These are phyloP conservation scores for Tulasnella sp. DNA, from an alignment of 768 basidiomycete genomes.

Conservation along the genomic window DNA sequence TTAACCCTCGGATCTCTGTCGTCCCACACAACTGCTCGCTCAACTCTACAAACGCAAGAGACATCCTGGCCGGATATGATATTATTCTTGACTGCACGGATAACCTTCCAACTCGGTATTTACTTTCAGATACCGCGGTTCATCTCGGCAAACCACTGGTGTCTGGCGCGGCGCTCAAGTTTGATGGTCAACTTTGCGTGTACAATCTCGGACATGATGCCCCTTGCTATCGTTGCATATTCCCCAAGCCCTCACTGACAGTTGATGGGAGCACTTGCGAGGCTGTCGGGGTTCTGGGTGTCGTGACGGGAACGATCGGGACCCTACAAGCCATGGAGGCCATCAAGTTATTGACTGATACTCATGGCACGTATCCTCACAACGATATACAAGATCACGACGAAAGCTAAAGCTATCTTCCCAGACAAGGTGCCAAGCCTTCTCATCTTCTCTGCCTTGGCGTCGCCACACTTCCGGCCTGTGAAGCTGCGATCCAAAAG, in stretches of 20 bases:
- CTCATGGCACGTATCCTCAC: conserved; percentile 37
- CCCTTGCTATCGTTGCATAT: conserved; percentile 92
- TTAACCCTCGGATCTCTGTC: conserved; percentile 61
- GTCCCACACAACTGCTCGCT: conserved; percentile 47
- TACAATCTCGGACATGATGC: conserved; percentile 55
- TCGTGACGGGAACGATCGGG: conserved; percentile 82
- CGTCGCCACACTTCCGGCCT: conserved; percentile 60
- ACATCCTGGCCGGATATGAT: conserved; percentile 51
- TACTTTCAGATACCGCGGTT: conserved; percentile 80
- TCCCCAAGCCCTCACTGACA: conserved; percentile 64
- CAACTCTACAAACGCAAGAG: conserved; percentile 50
- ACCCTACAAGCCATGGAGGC: conserved; percentile 82
- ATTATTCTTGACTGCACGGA: conserved; percentile 91
- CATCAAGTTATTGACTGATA: conserved; percentile 62
- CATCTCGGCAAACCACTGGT: conserved; percentile 70
- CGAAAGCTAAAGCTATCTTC: background rate
- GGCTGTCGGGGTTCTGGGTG: conserved; percentile 80
- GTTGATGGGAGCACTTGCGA: conserved; percentile 67
- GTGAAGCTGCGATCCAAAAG: conserved; percentile 72
- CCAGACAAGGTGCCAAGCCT: conserved; percentile 38
- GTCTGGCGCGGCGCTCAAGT: conserved; percentile 84
- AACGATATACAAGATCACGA: background rate
- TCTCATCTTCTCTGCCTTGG: conserved; percentile 64
- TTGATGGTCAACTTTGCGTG: conserved; percentile 68
- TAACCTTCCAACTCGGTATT: conserved; percentile 83